phyloP scores from a whole-genome alignment of 805 yeast species.

The Kodamaea laetipori region DNA sequence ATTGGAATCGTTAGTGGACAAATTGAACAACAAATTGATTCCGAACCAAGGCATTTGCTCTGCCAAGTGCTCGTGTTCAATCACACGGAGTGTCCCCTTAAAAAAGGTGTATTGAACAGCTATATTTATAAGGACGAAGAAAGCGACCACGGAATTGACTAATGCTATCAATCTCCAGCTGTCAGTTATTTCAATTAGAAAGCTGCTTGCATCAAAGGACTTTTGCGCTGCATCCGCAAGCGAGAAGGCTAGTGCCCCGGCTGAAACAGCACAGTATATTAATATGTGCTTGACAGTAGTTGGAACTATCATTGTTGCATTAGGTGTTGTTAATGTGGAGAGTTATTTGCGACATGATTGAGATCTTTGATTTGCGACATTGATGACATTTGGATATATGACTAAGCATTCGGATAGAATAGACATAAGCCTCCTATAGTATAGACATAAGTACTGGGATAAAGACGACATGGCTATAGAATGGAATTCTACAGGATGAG shows the following conservation, averaged over 20 bases:
- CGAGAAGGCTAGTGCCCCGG: slow-evolving; percentile 1
- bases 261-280: slow-evolving; percentile 5
- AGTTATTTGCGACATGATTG: slow-evolving; percentile 2
- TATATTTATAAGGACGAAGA: slow-evolving; percentile 12
- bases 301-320: not conserved
- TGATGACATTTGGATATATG: not conserved
- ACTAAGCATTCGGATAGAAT: too few species aligned
- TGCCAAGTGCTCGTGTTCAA: slow-evolving; percentile 69
- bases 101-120: slow-evolving; percentile 16
- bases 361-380: too few species aligned
- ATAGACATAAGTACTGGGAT: too few species aligned
- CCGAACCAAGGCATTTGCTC: slow-evolving; percentile 38
- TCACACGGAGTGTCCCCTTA: slow-evolving; percentile 73
- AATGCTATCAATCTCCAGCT: slow-evolving; percentile 32
- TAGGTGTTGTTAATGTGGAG: not conserved
- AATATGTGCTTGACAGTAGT: slow-evolving; percentile 2
- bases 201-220: slow-evolving; percentile 26
- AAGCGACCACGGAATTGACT: slow-evolving; percentile 27
- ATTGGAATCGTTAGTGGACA: slow-evolving; percentile 66
- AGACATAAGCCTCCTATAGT: too few species aligned
- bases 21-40: slow-evolving; percentile 56
- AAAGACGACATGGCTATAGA: too few species aligned
- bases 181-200: slow-evolving; percentile 32
- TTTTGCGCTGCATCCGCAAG: slow-evolving; percentile 1
- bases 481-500: too few species aligned